Base-by-base conservation (phyloP, 495 filamentous ascomycete species). In the Thermothielavioides terrestris region DNA sequence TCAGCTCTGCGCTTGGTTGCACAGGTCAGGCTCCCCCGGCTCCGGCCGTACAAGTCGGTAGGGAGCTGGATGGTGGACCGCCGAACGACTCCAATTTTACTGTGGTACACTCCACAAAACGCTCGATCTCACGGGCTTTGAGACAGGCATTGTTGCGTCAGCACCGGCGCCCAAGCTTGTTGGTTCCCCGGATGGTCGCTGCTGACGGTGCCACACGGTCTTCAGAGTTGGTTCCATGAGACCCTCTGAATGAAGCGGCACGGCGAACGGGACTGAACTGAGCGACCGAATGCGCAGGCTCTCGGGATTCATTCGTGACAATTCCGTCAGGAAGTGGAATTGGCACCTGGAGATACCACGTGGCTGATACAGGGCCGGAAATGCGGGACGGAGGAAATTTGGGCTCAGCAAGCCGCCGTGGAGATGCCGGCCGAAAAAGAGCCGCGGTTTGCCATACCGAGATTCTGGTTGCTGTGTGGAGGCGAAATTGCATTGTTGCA, bases 311-410 rank as follows among this genome's bases (percentile, higher is more conserved):
- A 15, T 30, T 34, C 30, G 1, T 1, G 30, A 17, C 28, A 23
- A 23, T 23, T 12, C 42, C 31, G 32, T 3, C 39, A 15, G 30
- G 11, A 21, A 37, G 41, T 26, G 23, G 9, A 35, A 38, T 27
- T 18, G 31, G 18, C 21, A 37, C 25, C 31, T 48, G 28, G 3
- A 22, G 46, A 44, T 44, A 32, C 34, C 50, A 42, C 50, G 42
- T 46, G 50, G 42, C 21, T n/a, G 41, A 41, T 41, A 46, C 47
- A 46, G 43, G 10, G n/a, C 20, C 50, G 36, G 50, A 41, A 35
- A 36, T 46, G 17, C 36, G 50, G 43, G 42, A 53, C 50, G 21
- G 5, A 27, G 45, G 35, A 17, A 21, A 37, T 31, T 31, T 2
- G 28, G 9, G 9, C n/a, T n/a, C 28, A 12, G 9, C 28, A 10